Percentiles rank a stretch among this genome's conserved stretches.
Conservation (phyloP, 495 filamentous ascomycete genomes). For the Penicillium lagena region DNA sequence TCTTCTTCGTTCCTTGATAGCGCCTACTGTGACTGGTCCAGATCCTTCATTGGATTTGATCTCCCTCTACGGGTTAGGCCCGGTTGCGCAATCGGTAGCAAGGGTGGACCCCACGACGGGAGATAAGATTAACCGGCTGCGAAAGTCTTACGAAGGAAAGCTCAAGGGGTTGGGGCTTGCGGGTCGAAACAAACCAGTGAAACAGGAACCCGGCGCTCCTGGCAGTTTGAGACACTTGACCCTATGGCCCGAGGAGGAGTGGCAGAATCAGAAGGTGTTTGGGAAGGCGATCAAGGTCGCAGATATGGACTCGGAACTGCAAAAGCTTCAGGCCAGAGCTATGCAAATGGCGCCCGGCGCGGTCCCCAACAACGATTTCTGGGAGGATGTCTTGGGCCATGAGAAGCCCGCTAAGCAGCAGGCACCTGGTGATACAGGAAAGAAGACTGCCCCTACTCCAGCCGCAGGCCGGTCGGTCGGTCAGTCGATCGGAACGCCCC, state of each 20-base stretch:
- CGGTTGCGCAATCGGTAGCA: conserved; percentile 57
- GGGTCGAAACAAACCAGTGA: conserved; percentile 55
- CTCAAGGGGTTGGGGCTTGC: conserved; percentile 55
- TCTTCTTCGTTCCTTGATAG: conserved; percentile 28
- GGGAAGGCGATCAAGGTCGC: conserved; percentile 50
- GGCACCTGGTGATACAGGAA: conserved; percentile 21
- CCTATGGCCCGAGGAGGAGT: conserved; percentile 61
- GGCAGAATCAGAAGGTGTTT: conserved; percentile 54
- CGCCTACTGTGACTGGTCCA: conserved; percentile 43
- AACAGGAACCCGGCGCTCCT: conserved; percentile 36
- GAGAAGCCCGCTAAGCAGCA: conserved; percentile 43
- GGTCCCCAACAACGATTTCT: conserved; percentile 50
- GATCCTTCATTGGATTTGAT: conserved; percentile 59
- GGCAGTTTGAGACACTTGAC: conserved; percentile 38
- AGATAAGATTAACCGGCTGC: conserved; percentile 66
- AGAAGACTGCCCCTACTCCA: conserved; percentile 31
- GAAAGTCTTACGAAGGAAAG: conserved; percentile 70
- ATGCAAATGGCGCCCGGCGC: conserved; percentile 52
- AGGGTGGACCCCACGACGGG: conserved; percentile 58
- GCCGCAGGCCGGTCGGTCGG: conserved; percentile 16
- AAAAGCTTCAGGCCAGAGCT: conserved; percentile 42
- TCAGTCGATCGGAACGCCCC: conserved; percentile 26
- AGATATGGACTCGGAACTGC: conserved; percentile 37
- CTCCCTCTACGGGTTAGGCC: conserved; percentile 52
- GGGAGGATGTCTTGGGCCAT: conserved; percentile 54